Evolutionary conservation across 2,329 filamentous ascomycete genomes (phyloP), one percentile per base, ranked within the genome.

Genomic region (Diplodia scrobiculata): DNA sequence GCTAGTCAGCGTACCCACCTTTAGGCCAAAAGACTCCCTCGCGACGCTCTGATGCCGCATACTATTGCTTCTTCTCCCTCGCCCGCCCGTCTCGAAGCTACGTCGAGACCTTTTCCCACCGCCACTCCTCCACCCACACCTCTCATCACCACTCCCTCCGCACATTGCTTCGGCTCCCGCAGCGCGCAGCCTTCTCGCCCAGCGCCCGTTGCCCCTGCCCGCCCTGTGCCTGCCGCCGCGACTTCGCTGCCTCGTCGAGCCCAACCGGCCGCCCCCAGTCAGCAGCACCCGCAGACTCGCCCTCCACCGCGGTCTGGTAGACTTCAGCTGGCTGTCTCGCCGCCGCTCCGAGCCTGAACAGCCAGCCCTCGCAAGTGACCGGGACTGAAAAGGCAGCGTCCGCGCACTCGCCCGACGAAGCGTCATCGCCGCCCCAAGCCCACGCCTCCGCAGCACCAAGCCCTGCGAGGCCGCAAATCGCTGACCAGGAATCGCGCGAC

Each of bases 401-500:
- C 7, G 29, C 58, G 47, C 52, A 25, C 52, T 32, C 66, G 41
- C 38, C 36, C 51, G 47, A 47, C 34, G 38, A 59, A 52, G 50
- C 59, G 53, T 64, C 66, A 58, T 62, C 60, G 32, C 41, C 48
- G 51, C 59, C 65, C 34, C 14, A 60, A 21, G 50, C 19, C 58
- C 55, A 54, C 36, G 34, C 54, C 32, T 25, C 62, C 52, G 54
- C 58, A 52, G 65, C 34, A 67, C 52, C 41, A 21, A 41, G 32
- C 47, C 59, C 41, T 62, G 58, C 41, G 32, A 52, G 60, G 38
- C n/a, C 59, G 53, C 53, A 64, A 29, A 51, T 47, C 55, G 47
- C 63, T 55, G 63, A 54, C 48, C 67, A 51, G 64, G 53, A 63
- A 58, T 58, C 67, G 65, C 68, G 68, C 68, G 68, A 69, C 68